Evolutionary conservation across 306 rosid genomes (phyloP), one percentile per base, ranked within the genome.

Genomic region (Lablab purpureus): DNA sequence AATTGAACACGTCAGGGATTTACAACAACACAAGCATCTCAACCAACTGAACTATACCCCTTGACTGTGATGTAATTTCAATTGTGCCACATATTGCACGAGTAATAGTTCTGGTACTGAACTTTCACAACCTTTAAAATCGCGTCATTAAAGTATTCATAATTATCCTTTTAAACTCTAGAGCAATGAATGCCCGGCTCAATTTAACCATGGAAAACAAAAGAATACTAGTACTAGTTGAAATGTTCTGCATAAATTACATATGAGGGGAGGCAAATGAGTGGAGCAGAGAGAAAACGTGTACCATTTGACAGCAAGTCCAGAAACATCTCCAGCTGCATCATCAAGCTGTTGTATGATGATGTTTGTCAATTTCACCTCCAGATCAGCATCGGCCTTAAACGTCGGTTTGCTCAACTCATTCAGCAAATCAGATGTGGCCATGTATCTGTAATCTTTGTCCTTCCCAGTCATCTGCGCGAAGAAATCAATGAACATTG

Each of bases 361-460:
- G 81, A 94, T 89, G 74, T 78, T 84, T 8, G 93, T 87, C 82
- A 94, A 73, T 64, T 89, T 94, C 0, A 83, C 72, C 90, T 92
- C 97, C 17, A 92, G 87, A 71, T 94, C 96, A 71, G 91, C 28
- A 83, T 94, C 98, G 6, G 96, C 91, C 85, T 85, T 94, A 51
- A 94, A 94, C 34, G 82, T 84, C 0, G 86, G 80, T 82, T 86
- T 92, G 85, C 83, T 92, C 74, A 94, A 77, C 60, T 94, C 98
- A 28, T 86, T 92, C 15, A 94, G 79, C 82, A 94, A 88, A 89
- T 94, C 98, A 71, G 96, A 94, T 47, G 98, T 94, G 8, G 98
- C 98, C 98, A 94, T 94, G 32, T 94, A 94, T 83, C 98, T 88
- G 74, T 80, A 94, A 78, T 94, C 98, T 82, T 94, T 94, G 89